Percentiles rank a stretch among this genome's conserved stretches.
phyloP scores from a whole-genome alignment of 2,329 filamentous ascomycete genomes.

The Cladophialophora exuberans region DNA sequence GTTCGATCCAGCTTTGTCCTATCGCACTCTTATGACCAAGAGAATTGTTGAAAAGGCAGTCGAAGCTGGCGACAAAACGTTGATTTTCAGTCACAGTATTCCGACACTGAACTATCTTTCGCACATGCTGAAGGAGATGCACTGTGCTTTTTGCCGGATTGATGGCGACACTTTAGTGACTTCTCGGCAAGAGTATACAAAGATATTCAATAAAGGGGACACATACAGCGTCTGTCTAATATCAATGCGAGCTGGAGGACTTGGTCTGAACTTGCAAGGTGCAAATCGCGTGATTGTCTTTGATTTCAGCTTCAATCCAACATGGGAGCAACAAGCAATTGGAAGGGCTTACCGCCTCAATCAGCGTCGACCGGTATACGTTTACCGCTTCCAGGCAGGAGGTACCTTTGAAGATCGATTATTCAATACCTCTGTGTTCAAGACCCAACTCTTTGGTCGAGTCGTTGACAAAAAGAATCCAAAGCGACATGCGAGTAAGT shows the following conservation, averaged over 20 bases:
- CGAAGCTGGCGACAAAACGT: constrained; percentile 68
- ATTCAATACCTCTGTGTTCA: constrained; percentile 77
- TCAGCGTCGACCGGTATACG: constrained; percentile 77
- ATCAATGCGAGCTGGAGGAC: constrained; percentile 78
- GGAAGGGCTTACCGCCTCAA: constrained; percentile 85
- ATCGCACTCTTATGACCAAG: constrained; percentile 69
- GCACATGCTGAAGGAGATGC: constrained; percentile 54
- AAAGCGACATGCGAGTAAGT: constrained; percentile 64
- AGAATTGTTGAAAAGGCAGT: constrained; percentile 70
- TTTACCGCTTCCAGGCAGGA: constrained; percentile 78
- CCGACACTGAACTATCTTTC: constrained; percentile 71
- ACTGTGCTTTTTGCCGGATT: constrained; percentile 59
- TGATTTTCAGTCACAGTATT: constrained; percentile 79
- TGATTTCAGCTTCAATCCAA: constrained; percentile 80
- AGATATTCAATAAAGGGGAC: constrained; percentile 67
- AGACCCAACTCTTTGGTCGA: constrained; percentile 75
- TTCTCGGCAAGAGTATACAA: constrained; percentile 65
- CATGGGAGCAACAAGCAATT: constrained; percentile 82
- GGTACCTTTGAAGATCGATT: constrained; percentile 79
- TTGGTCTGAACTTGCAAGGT: constrained; percentile 80
- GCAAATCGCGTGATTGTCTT: constrained; percentile 87
- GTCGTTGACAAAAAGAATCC: constrained; percentile 85
- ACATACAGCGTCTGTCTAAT: constrained; percentile 68
- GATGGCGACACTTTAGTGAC: constrained; percentile 66
- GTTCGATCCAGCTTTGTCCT: constrained; percentile 59